phyloP scores from a whole-genome alignment of 371 early-diverging fungal genomes.

The Circinella umbellata region DNA sequence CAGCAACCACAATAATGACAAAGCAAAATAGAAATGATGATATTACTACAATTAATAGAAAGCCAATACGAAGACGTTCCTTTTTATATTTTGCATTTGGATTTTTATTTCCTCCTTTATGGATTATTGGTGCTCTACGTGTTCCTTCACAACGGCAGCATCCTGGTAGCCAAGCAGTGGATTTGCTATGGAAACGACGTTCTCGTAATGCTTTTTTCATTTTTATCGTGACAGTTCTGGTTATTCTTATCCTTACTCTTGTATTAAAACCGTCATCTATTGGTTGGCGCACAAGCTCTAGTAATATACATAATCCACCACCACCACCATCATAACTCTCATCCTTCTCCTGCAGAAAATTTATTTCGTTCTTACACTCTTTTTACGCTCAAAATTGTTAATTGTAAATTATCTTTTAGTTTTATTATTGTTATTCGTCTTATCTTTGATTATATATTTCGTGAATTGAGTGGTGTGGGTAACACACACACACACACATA shows the following conservation, averaged over 20 bases:
- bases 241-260: constrained; percentile 21
- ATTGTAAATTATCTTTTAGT: neutral
- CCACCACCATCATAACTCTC: neutral
- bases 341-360: too few relatives aligned
- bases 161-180: constrained; percentile 20
- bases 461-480: too few relatives aligned
- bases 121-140: constrained; percentile 38
- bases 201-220: constrained; percentile 26
- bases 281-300: constrained; percentile 18
- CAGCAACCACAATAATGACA: neutral
- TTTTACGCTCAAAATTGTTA: neutral
- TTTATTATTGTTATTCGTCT: neutral
- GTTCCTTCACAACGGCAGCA: constrained; percentile 12
- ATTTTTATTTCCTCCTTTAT: constrained; percentile 43
- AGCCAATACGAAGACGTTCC: constrained; percentile 11
- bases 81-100: constrained; percentile 41
- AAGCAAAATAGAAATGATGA: neutral
- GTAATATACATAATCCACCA: neutral
- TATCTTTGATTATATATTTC: too few relatives aligned
- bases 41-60: neutral
- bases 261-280: constrained; percentile 26
- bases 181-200: constrained; percentile 25
- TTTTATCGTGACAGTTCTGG: constrained; percentile 13
- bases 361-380: too few relatives aligned
- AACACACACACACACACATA: too few relatives aligned